Percentiles rank a stretch among this genome's conserved stretches.
Evolutionary conservation across 768 basidiomycete species (phyloP).

Genomic region (Crepidotus variabilis): DNA sequence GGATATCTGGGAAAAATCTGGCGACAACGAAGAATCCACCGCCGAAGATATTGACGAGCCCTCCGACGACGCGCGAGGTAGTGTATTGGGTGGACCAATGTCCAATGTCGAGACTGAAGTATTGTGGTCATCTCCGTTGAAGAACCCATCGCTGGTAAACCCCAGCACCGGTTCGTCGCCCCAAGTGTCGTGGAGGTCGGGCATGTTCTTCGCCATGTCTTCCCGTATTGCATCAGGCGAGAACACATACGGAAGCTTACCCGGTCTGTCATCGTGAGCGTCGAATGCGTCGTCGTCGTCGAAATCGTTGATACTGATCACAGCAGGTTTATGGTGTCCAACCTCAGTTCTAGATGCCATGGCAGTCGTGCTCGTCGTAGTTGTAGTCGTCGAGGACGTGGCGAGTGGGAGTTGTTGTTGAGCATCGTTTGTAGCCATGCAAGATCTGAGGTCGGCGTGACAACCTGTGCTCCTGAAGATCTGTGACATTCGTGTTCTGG

Average conservation of each 20-base stretch:
- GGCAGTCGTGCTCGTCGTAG: conserved; percentile 2
- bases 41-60: conserved; percentile 18
- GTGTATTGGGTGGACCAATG: conserved; percentile 36
- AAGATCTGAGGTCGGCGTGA: not conserved
- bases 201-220: conserved; percentile 52
- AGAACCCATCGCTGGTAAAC: conserved; percentile 29
- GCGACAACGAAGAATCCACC: conserved; percentile 23
- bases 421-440: not conserved
- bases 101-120: conserved; percentile 58
- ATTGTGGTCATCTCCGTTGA: conserved; percentile 25
- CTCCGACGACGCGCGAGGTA: conserved; percentile 20
- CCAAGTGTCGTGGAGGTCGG: conserved; percentile 29
- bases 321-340: not conserved
- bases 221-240: conserved; percentile 56
- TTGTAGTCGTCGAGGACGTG: conserved; percentile 12
- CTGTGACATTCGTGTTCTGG: conserved; percentile 7
- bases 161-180: conserved; percentile 27
- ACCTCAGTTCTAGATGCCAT: conserved; percentile 6
- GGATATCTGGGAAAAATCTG: conserved; percentile 37
- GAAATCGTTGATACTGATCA: conserved; percentile 23
- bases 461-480: conserved; percentile 9
- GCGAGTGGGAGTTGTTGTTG: conserved; percentile 1
- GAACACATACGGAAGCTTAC: conserved; percentile 43
- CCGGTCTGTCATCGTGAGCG: conserved; percentile 42
- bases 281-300: conserved; percentile 72